Percentiles rank a stretch among this genome's conserved stretches.
These are phyloP conservation scores for Eucalyptus tenuipes DNA, from an alignment of 345 rosid species.

Conservation along the genomic window DNA sequence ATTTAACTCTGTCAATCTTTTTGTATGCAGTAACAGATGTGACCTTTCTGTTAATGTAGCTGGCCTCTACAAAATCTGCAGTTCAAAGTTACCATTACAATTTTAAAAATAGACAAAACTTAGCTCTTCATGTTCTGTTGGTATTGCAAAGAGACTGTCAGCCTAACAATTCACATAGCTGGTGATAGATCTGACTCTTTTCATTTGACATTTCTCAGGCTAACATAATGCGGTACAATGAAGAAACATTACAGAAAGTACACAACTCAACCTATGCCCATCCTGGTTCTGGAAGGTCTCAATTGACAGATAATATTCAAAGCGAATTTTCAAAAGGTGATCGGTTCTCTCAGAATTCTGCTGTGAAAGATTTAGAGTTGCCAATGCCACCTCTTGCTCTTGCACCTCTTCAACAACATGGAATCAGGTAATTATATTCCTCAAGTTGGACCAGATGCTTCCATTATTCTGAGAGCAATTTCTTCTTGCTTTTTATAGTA, in stretches of 20 bases:
- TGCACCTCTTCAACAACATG: slow-evolving; percentile 43
- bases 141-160: background rate
- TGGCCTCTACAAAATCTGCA: background rate
- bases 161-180: background rate
- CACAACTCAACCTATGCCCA: slow-evolving; percentile 15
- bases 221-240: slow-evolving; percentile 68
- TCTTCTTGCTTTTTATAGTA: background rate
- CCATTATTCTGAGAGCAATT: background rate
- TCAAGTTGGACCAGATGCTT: background rate
- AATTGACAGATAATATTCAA: slow-evolving; percentile 21
- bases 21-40: background rate
- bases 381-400: slow-evolving; percentile 88
- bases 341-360: slow-evolving; percentile 25
- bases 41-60: background rate
- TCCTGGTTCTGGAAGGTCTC: slow-evolving; percentile 39
- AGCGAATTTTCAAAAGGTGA: slow-evolving; percentile 4
- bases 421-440: slow-evolving; percentile 41
- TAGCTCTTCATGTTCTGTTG: background rate
- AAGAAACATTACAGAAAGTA: slow-evolving; percentile 50
- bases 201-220: slow-evolving; percentile 25
- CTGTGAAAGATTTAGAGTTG: slow-evolving; percentile 60
- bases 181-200: background rate
- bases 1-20: background rate
- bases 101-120: background rate
- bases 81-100: background rate